phyloP scores from a whole-genome alignment of 352 stramenopile genomes.

The Pythium aquatile region DNA sequence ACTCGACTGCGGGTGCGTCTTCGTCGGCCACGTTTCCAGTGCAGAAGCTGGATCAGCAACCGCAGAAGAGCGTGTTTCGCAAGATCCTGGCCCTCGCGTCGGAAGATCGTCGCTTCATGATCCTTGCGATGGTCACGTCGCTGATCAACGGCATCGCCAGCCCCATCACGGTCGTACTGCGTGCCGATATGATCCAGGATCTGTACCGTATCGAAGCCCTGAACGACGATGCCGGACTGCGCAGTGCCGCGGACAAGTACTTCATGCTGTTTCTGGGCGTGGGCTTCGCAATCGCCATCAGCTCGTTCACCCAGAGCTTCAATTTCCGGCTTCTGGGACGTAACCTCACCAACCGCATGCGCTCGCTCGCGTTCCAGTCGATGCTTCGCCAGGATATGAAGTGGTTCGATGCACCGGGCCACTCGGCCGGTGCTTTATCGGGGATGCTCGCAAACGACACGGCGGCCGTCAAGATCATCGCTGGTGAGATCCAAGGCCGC shows the following conservation, averaged over 20 bases:
- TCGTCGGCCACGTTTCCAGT: neutral
- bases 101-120: constrained; percentile 20
- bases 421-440: constrained; percentile 55
- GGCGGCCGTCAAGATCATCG: constrained; percentile 54
- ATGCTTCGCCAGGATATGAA: constrained; percentile 68
- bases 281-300: constrained; percentile 12
- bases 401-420: constrained; percentile 61
- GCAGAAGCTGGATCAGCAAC: neutral
- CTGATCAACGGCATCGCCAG: constrained; percentile 23
- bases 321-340: constrained; percentile 35
- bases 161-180: constrained; percentile 21
- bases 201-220: constrained; percentile 24
- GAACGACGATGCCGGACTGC: constrained; percentile 13
- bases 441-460: constrained; percentile 55
- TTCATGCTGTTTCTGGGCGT: constrained; percentile 22
- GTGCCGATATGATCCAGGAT: constrained; percentile 27
- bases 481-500: constrained; percentile 29
- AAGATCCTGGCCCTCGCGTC: constrained; percentile 20
- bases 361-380: constrained; percentile 31
- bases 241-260: constrained; percentile 21
- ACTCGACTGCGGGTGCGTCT: neutral
- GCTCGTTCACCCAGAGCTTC: constrained; percentile 17
- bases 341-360: constrained; percentile 39
- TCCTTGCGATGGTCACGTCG: constrained; percentile 23
- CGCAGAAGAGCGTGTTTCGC: constrained; percentile 8